Percentiles rank a stretch among this genome's conserved stretches.
phyloP scores from a whole-genome alignment of 2,329 filamentous ascomycete genomes.

The Hypoxylon rubiginosum region DNA sequence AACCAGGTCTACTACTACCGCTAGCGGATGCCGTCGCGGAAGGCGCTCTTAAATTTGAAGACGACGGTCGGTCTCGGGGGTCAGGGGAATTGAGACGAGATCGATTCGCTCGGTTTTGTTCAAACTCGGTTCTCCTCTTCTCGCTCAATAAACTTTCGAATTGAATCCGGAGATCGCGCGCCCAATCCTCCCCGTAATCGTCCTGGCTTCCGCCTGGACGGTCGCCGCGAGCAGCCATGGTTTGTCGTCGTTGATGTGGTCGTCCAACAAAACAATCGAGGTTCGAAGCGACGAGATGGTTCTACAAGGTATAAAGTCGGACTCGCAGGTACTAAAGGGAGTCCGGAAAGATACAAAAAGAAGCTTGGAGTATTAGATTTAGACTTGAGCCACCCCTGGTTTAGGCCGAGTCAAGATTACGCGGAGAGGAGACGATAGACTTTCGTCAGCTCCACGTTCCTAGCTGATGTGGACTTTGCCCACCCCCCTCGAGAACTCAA shows the following conservation, averaged over 20 bases:
- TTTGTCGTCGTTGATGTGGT: slow-evolving; percentile 31
- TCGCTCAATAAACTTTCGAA: slow-evolving; percentile 91
- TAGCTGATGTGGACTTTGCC: slow-evolving; percentile 38
- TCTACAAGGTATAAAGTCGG: slow-evolving; percentile 9
- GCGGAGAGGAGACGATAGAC: slow-evolving; percentile 34
- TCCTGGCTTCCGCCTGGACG: slow-evolving; percentile 46
- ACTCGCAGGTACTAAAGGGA: background rate
- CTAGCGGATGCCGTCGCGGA: slow-evolving; percentile 53
- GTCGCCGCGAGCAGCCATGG: slow-evolving; percentile 46
- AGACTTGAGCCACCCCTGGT: slow-evolving; percentile 7
- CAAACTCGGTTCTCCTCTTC: slow-evolving; percentile 87
- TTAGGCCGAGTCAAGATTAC: slow-evolving; percentile 33
- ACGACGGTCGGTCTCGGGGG: slow-evolving; percentile 65
- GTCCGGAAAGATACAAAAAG: background rate
- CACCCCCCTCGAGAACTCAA: slow-evolving; percentile 30
- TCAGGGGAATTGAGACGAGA: slow-evolving; percentile 71
- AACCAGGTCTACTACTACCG: slow-evolving; percentile 59
- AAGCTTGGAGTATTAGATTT: slow-evolving; percentile 14
- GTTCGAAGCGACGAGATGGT: slow-evolving; percentile 6
- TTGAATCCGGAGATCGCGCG: slow-evolving; percentile 81
- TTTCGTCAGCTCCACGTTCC: slow-evolving; percentile 37
- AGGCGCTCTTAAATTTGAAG: slow-evolving; percentile 60
- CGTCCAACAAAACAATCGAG: slow-evolving; percentile 2
- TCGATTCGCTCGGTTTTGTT: slow-evolving; percentile 70
- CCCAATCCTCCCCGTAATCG: slow-evolving; percentile 78